Evolutionary conservation across 768 basidiomycete genomes (phyloP), one percentile per base, ranked within the genome.

Genomic region (Mycena leptocephala): DNA sequence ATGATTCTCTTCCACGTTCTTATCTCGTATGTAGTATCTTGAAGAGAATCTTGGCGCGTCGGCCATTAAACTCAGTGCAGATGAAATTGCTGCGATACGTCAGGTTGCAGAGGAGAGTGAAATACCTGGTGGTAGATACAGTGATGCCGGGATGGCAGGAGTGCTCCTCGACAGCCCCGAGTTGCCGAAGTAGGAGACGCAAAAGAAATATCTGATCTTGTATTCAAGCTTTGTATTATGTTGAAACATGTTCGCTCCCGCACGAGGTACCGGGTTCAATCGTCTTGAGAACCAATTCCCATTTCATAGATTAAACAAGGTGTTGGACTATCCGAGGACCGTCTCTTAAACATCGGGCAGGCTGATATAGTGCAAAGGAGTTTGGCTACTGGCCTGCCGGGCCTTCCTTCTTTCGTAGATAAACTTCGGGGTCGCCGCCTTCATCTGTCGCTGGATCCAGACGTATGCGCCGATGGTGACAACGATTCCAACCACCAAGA

Each of bases 11-110:
- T 79, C 70, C 70, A 69, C 62, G 64, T 74, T 7, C 18, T 35
- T 26, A 41, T 28, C 14, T 6, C 41, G 65, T 51, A n/a, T 41
- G 22, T 70, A 86, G 86, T 83, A 83, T 62, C 74, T 87, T 24
- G 70, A 84, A 46, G 86, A 87, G 77, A 87, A 86, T 66, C 63
- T 84, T 13, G 81, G 76, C 11, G 82, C 82, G 1, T 37, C 78
- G 1, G 53, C 77, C 18, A 72, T 86, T 58, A 80, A 81, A 55
- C 80, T 86, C 8, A 79, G 77, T 46, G 16, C 61, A 2, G 82
- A 84, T n/a, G 85, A 85, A 30, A 72, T 82, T 22, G 67, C 67
- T 18, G 82, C 78, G 30, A 78, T 86, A 37, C 81, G 84, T n/a
- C 43, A 74, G 37, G 65, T 81, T 28, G 83, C 83, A 24, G 79